Evolutionary conservation across 768 basidiomycete species (phyloP), one percentile per base, ranked within the genome.

Genomic region (Suillus luteus): DNA sequence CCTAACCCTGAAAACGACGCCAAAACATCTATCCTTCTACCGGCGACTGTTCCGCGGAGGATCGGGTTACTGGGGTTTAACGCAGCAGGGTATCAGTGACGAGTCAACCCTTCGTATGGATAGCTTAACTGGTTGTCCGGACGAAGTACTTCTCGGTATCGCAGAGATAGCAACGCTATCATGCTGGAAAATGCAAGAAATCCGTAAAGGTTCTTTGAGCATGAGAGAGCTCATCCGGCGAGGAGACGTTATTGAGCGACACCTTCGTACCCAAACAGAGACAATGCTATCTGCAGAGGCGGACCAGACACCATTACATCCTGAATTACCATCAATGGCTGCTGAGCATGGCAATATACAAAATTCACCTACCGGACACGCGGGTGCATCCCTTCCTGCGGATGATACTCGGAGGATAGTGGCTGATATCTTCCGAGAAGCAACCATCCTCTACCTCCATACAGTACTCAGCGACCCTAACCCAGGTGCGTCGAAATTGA

Each of bases 141-240:
- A 94, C 69, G 89, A 89, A 68, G 88, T 86, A 10, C 75, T 93
- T 72, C 83, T 93, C 64, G 89, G 86, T 43, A 83, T 93, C 64
- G 91, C 87, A 27, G 91, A 93, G 71, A 82, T 85, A 24, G 86
- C 88, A n/a, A 80, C 82, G 8, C 82, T 94, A 37, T 85, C 89
- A 5, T 83, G 86, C 67, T 93, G 92, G 92, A 93, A 92, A 74
- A 73, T 79, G 27, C 79, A 81, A 57, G 86, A 92, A 71, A 78
- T 82, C 62, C 83, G 81, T 59, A 86, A 86, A 63, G 87, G 87
- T 51, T 83, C 84, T 41, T 79, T 94, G 64, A 92, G 90, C 75
- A 82, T 85, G 74, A 85, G 88, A 64, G 91, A 92, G 67, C 83
- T 94, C 40, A 82, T 93, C 63, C 81, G 85, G 44, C 84, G 88